Percentiles rank a stretch among this genome's conserved stretches.
phyloP scores from a whole-genome alignment of 345 rosid species.

The Jatropha curcas region DNA sequence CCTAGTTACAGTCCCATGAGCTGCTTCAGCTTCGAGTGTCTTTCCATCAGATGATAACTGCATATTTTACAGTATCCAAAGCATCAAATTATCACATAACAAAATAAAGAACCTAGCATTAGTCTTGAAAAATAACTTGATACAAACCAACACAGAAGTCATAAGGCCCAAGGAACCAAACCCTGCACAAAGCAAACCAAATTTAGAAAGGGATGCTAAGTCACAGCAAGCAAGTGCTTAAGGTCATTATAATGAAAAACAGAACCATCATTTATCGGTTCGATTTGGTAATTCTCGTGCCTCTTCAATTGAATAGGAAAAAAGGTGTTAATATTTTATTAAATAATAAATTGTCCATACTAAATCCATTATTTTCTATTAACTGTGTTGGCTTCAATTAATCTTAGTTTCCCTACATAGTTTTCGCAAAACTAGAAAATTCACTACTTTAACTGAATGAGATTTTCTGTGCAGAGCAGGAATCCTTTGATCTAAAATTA shows the following conservation, averaged over 20 bases:
- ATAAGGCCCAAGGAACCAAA: slow-evolving; percentile 97
- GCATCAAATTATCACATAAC: neutral
- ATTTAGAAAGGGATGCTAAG: neutral
- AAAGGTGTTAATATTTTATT: neutral
- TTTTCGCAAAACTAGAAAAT: neutral
- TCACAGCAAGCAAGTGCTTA: slow-evolving; percentile 7
- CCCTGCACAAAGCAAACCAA: slow-evolving; percentile 50
- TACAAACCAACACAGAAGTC: slow-evolving; percentile 90
- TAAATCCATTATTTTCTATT: neutral
- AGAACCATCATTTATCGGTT: neutral
- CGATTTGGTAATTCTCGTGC: neutral
- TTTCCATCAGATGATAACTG: slow-evolving; percentile 94
- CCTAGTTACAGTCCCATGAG: slow-evolving; percentile 97
- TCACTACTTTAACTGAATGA: neutral
- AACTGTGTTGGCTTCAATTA: neutral
- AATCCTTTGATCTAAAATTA: neutral
- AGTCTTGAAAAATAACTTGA: slow-evolving; percentile 1
- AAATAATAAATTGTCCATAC: neutral
- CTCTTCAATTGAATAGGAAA: neutral
- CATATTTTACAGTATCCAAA: slow-evolving; percentile 21
- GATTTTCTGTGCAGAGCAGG: neutral
- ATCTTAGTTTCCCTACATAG: neutral
- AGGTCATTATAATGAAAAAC: neutral
- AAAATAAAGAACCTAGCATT: neutral
- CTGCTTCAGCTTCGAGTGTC: slow-evolving; percentile 96